Conservation (phyloP, 495 filamentous ascomycete genomes). For the Tuber magnatum region DNA sequence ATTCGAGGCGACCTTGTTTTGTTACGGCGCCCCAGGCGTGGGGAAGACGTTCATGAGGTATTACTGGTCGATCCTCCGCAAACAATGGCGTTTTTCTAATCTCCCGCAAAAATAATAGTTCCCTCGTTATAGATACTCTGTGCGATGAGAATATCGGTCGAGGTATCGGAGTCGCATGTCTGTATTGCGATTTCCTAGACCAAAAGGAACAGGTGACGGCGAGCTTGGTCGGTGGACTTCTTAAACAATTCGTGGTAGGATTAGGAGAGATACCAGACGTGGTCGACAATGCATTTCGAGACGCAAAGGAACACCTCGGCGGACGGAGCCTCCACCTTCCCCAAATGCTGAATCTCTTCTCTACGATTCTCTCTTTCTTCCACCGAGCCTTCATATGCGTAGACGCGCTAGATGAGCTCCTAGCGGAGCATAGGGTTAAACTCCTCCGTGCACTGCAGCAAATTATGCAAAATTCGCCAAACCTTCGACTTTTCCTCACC, state of each 20-base stretch:
- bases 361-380: neutral
- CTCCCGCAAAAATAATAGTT: neutral
- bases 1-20: neutral
- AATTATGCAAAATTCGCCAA: neutral
- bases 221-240: neutral
- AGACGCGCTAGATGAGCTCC: slow-evolving; percentile 15
- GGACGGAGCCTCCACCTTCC: neutral
- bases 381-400: neutral
- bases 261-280: neutral
- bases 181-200: neutral
- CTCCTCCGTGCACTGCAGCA: neutral
- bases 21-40: neutral
- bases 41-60: slow-evolving; percentile 1
- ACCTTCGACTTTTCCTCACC: neutral
- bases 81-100: neutral
- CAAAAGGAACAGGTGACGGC: neutral
- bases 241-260: neutral
- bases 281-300: neutral
- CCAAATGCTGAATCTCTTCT: slow-evolving; percentile 7
- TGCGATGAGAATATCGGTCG: neutral
- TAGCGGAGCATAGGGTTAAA: neutral
- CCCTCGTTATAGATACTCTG: neutral
- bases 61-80: neutral
- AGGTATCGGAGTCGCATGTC: neutral
- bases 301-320: neutral